Percentiles rank a stretch among this genome's conserved stretches.
Evolutionary conservation across 306 rosid genomes (phyloP).

Genomic region (Cicer yamashitae): DNA sequence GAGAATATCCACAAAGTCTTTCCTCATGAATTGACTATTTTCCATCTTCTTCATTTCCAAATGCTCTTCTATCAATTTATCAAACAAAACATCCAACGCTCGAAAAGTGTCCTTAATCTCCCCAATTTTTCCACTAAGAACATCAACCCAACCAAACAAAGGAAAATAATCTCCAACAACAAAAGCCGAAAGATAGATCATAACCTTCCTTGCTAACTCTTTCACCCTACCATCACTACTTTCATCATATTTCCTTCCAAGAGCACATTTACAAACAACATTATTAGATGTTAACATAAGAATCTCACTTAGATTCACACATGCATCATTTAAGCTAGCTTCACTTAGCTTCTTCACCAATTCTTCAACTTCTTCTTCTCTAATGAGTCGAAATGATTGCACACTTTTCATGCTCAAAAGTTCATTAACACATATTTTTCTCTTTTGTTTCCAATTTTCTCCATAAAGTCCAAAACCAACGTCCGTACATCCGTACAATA

Average conservation of each 20-base stretch:
- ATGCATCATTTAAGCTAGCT: background rate
- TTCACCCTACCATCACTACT: background rate
- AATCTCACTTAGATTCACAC: constrained; percentile 45
- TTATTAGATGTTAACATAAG: constrained; percentile 19
- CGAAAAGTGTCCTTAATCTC: constrained; percentile 25
- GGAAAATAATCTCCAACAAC: constrained; percentile 50
- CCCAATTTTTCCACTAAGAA: constrained; percentile 38
- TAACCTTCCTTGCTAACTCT: constrained; percentile 29
- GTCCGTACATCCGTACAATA: constrained; percentile 39
- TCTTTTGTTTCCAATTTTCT: constrained; percentile 48
- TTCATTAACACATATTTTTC: constrained; percentile 33
- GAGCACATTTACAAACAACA: constrained; percentile 37
- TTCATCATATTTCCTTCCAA: constrained; percentile 37
- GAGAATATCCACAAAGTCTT: constrained; percentile 45
- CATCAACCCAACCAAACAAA: constrained; percentile 49
- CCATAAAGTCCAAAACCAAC: constrained; percentile 41
- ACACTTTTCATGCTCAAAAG: constrained; percentile 43
- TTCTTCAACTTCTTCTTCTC: constrained; percentile 49
- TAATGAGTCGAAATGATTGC: background rate
- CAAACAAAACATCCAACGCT: constrained; percentile 44
- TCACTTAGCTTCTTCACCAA: constrained; percentile 40
- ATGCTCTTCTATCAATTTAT: constrained; percentile 35
- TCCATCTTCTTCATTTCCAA: background rate
- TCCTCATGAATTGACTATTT: background rate
- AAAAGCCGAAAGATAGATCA: constrained; percentile 33